Evolutionary conservation across 2,329 filamentous ascomycete species (phyloP), one percentile per base, ranked within the genome.

Genomic region (Xylaria sp.): DNA sequence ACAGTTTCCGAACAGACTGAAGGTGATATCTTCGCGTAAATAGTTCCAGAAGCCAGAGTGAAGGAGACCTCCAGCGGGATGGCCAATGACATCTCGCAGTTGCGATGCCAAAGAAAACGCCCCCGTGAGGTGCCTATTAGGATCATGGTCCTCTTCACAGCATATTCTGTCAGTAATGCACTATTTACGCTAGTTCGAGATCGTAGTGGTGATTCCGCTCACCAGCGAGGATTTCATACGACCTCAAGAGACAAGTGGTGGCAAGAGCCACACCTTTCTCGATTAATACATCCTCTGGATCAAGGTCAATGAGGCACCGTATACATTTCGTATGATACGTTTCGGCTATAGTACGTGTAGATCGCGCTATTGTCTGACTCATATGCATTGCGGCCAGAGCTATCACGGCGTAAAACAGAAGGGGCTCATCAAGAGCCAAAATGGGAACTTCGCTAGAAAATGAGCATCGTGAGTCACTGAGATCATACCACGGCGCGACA

Each of bases 21-120:
- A 84, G 0, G 85, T 86, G n/a, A 87, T 86, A 46, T 87, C 84
- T 73, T 86, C 84, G 0, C 84, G 80, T 0, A 86, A 78, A 63
- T 85, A 85, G 67, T 86, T 87, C 84, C 84, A 86, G 64, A 84
- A 83, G 0, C 84, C 84, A 0, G 84, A 81, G 3, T 78, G 77
- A 1, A 80, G 69, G 0, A 86, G 72, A 0, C 78, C 77, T 2
- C 75, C 67, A 0, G 73, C 72, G 1, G 73, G 50, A 0, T 75
- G 28, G 9, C 69, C 2, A 73, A 76, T 0, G 75, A 69, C 7
- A 74, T 65, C 1, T 75, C 65, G 63, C 41, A 74, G 73, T 4
- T 77, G 74, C 0, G 79, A 81, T 0, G 81, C 78, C n/a, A 85
- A 76, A 0, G 83, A 84, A 64, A 83, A 85, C 0, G 82, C 83